A percentile compares a stretch with the other conserved stretches of the same genome.
These are phyloP conservation scores for Corymbia maculata DNA, from an alignment of 345 rosid genomes.

Conservation along the genomic window DNA sequence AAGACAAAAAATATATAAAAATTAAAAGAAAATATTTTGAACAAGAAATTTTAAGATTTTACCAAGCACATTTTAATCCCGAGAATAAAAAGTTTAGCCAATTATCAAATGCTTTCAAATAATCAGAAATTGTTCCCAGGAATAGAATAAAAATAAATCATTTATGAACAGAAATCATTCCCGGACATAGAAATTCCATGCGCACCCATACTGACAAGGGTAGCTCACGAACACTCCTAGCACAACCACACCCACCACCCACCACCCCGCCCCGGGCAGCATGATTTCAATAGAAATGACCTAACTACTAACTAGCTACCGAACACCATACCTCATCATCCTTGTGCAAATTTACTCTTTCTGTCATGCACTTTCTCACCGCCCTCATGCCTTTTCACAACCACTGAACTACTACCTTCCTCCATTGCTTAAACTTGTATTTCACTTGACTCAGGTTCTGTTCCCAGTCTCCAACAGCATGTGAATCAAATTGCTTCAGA, in stretches of 20 bases:
- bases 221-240: not conserved
- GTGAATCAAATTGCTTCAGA: not conserved
- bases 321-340: not conserved
- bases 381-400: not conserved
- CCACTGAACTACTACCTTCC: not conserved
- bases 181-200: too few species aligned
- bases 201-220: not conserved
- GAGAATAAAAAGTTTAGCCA: too few species aligned
- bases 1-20: too few species aligned
- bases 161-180: too few species aligned
- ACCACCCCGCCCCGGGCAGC: not conserved
- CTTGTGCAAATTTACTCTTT: not conserved
- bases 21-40: too few species aligned
- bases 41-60: too few species aligned
- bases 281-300: not conserved
- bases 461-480: not conserved
- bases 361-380: not conserved
- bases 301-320: not conserved
- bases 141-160: too few species aligned
- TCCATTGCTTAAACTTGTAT: not conserved
- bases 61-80: too few species aligned
- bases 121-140: too few species aligned
- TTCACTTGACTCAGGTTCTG: not conserved
- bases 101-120: too few species aligned
- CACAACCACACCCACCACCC: too few species aligned